Base-by-base conservation (phyloP, 257 asterid species). In the Capsicum pubescens region DNA sequence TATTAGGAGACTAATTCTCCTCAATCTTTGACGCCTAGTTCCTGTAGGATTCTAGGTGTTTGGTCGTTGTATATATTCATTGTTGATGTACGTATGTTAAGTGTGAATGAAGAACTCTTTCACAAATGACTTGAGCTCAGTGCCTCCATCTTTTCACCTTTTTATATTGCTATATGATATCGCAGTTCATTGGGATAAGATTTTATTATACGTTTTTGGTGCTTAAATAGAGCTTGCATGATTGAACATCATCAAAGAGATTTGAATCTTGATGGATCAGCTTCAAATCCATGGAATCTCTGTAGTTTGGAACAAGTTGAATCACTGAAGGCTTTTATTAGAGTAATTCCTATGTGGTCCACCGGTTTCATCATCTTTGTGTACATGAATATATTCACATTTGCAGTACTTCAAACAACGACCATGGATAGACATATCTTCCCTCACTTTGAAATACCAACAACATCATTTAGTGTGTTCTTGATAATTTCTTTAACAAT, bases 221-320 rank as follows among this genome's bases (percentile, higher is more conserved):
- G 77, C 21, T 81, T 85, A 6, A 85, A 81, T 54, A 85, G 79
- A 54, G 85, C 85, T 6, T 85, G 87, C 66, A 54, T 85, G 11
- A 60, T 85, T 52, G 59, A 61, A 85, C 83, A 85, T 81, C 78
- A 82, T n/a, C 42, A 32, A 35, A 14, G 15, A 14, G 87, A 85
- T 9, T 35, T 85, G 35, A 71, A 82, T 55, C 71, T 83, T 16
- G 87, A 85, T 36, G 85, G 85, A 59, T 85, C 68, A 85, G 78
- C 79, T 70, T 70, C 79, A 42, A 70, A 70, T 70, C 56, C 79
- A 12, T 44, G 79, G 79, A 44, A 13, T 16, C 85, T 85, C 8
- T 71, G 87, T 82, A 81, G 82, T 72, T 79, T 85, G 87, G 87
- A 85, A 70, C 85, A 70, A 21, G 83, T 81, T 16, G 85, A 85